Evolutionary conservation across 2,329 filamentous ascomycete genomes (phyloP).

Genomic region (Ophiocordyceps unilateralis): DNA sequence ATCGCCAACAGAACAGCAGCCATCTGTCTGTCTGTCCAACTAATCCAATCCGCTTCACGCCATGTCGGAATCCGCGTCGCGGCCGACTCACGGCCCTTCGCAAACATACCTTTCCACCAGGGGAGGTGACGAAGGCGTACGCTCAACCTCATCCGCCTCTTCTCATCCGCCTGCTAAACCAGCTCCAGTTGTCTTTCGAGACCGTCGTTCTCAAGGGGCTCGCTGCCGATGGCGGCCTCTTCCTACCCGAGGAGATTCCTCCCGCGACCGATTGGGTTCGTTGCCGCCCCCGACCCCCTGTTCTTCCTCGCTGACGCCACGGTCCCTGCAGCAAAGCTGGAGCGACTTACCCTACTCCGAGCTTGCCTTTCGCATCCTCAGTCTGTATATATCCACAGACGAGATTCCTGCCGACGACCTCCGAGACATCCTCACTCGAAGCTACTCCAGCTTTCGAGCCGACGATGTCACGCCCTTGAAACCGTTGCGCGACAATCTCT

Average conservation of each 20-base stretch:
- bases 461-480: slow-evolving; percentile 63
- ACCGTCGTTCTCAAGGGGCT: slow-evolving; percentile 81
- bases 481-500: slow-evolving; percentile 57
- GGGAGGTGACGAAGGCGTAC: slow-evolving; percentile 31
- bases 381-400: slow-evolving; percentile 65
- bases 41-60: background rate
- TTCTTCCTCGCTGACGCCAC: background rate
- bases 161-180: background rate
- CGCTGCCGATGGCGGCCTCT: slow-evolving; percentile 72
- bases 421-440: slow-evolving; percentile 64
- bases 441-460: slow-evolving; percentile 78
- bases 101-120: slow-evolving; percentile 34
- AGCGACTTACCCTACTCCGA: slow-evolving; percentile 63
- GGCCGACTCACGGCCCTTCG: slow-evolving; percentile 21
- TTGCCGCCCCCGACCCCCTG: background rate
- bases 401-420: slow-evolving; percentile 74
- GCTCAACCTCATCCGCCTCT: slow-evolving; percentile 3
- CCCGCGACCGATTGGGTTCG: slow-evolving; percentile 5
- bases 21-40: background rate
- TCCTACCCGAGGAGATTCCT: slow-evolving; percentile 73
- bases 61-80: background rate
- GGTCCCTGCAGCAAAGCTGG: slow-evolving; percentile 35
- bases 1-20: too few relatives aligned
- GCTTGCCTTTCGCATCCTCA: slow-evolving; percentile 70
- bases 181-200: slow-evolving; percentile 63